Evolutionary conservation across 2,329 filamentous ascomycete genomes (phyloP), one percentile per base, ranked within the genome.

Genomic region (Diplodia mutila): DNA sequence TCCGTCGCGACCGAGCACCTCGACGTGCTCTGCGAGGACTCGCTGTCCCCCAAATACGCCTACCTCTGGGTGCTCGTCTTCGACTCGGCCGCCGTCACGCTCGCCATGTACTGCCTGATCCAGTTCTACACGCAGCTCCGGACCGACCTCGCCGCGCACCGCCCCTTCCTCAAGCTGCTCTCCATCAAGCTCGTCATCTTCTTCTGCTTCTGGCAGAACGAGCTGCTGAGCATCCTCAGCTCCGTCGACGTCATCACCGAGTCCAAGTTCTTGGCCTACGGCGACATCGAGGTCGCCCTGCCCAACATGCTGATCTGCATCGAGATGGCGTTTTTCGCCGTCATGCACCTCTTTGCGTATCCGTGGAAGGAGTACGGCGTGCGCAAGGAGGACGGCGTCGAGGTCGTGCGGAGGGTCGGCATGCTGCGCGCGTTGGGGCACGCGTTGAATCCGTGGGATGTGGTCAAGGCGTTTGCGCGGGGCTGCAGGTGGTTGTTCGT

Each of bases 121-220:
- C 92, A 97, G 73, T 95, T 95, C 78, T 97, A 96, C 78, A 77
- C 91, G 34, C 92, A 96, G 77, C 83, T 95, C 53, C 88, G 87
- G 70, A 80, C 84, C 1, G 87, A 91, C 68, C 84, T 97, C 32
- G 84, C 85, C 8, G 85, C 89, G 66, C 87, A 96, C 75, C 84
- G 82, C 21, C 91, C 92, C 0, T 90, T 94, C 71, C 79, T 94
- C 71, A 97, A 96, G 79, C 89, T 97, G 29, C 76, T 93, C 21
- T 91, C 92, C 73, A 95, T 97, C 80, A 97, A 97, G 79, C 85
- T 96, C 34, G 92, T 96, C 75, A 93, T 97, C 74, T 97, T 97
- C 83, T 85, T 97, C 72, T 93, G 90, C 42, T 96, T 96, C 79
- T 97, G 93, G 93, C 93, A 97, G 75, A 75, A 70, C 42, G 72